Percentiles rank a stretch among this genome's conserved stretches.
phyloP scores from a whole-genome alignment of 768 basidiomycete species.

The Termitomyces sp. region DNA sequence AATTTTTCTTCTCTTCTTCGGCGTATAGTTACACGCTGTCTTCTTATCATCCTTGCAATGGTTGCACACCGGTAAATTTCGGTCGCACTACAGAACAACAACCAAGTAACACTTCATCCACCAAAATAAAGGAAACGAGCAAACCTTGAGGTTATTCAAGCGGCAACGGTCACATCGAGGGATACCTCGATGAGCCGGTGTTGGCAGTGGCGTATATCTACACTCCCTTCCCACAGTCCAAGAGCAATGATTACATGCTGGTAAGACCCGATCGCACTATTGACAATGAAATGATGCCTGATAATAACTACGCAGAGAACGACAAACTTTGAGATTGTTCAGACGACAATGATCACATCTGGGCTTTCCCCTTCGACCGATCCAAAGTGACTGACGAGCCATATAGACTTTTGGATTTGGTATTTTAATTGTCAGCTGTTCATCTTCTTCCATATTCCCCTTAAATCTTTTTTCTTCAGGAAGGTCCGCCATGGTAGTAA shows the following conservation, averaged over 20 bases:
- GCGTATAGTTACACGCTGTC: slow-evolving; percentile 63
- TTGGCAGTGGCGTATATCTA: slow-evolving; percentile 68
- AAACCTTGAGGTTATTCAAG: slow-evolving; percentile 57
- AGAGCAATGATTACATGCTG: slow-evolving; percentile 66
- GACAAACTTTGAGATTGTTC: slow-evolving; percentile 64
- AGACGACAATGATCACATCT: slow-evolving; percentile 69
- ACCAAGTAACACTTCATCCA: not conserved
- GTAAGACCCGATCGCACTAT: slow-evolving; percentile 67
- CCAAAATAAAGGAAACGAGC: slow-evolving; percentile 12
- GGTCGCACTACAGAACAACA: slow-evolving; percentile 47
- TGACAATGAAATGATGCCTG: slow-evolving; percentile 7
- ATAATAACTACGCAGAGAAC: slow-evolving; percentile 1
- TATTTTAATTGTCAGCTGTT: slow-evolving; percentile 56
- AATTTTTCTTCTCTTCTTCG: slow-evolving; percentile 60
- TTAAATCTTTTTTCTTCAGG: slow-evolving; percentile 21
- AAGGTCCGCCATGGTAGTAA: slow-evolving; percentile 5
- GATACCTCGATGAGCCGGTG: slow-evolving; percentile 70
- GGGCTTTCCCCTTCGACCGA: slow-evolving; percentile 68
- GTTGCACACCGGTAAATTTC: slow-evolving; percentile 66
- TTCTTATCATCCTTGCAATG: slow-evolving; percentile 52
- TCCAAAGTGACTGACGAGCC: slow-evolving; percentile 70
- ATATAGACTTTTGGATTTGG: slow-evolving; percentile 63
- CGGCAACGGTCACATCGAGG: slow-evolving; percentile 72
- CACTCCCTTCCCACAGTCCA: slow-evolving; percentile 61
- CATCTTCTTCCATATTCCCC: slow-evolving; percentile 39